Evolutionary conservation across 768 basidiomycete genomes (phyloP), one percentile per base, ranked within the genome.

Genomic region (Paxillus ammoniavirescens): DNA sequence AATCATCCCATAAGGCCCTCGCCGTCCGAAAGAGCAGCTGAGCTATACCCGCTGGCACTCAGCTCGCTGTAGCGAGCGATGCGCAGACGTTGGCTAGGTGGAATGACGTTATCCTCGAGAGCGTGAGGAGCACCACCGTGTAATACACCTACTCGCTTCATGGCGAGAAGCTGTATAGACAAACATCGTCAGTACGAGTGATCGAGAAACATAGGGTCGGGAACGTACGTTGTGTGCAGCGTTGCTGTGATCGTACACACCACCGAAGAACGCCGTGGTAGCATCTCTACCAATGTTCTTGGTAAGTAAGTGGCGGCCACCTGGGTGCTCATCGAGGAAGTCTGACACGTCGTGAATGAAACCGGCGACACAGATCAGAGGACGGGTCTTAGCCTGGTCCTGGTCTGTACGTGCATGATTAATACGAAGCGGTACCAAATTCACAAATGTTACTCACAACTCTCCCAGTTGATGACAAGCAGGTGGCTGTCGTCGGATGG

Each of bases 231-330:
- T 92, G 69, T 93, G 89, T 6, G 91, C 89, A 42, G 90, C 89
- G 65, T 93, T 93, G 30, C 88, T 91, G 64, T 93, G 91, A 60
- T 90, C 89, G 64, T 92, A 92, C 1, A 93, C 87, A 54, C 89
- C 91, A 56, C 94, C 94, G 63, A 96, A 94, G 79, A 96, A 97
- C 6, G 93, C 93, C 0, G 91, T 91, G 3, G 93, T 93, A 3
- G 90, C 93, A 63, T 96, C 94, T 68, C 83, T 90, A 52, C 94
- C 94, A 61, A 94, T 89, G 69, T 87, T 80, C 70, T 90, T 89
- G 60, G 84, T 81, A 54, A 98, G 74, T 26, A 93, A 73, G 65
- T 94, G 91, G 3, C 86, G 83, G 13, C 94, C 94, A 60, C 94
- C 93, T 4, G 94, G 94, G 66, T 97, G 93, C 57, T 96, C 91